Conservation (phyloP, 192 early-diverging fungal genomes). For the Backusella australiensis region DNA sequence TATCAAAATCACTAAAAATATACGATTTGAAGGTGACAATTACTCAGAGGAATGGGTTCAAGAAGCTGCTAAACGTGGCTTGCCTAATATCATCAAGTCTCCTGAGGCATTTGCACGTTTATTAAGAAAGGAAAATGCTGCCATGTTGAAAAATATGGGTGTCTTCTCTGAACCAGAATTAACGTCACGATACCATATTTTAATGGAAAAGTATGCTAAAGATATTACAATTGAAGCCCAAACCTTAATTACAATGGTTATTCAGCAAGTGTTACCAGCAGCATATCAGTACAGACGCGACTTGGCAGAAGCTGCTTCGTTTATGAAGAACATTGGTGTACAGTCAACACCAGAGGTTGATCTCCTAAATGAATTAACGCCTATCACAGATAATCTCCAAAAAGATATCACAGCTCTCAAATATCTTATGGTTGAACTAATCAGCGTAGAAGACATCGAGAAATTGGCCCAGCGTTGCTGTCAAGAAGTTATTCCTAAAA, state of each 20-base stretch:
- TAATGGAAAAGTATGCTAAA: conserved; percentile 97
- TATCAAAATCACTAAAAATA: conserved; percentile 73
- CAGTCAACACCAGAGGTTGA: conserved; percentile 65
- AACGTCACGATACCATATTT: conserved; percentile 90
- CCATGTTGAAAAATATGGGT: conserved; percentile 76
- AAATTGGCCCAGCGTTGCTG: conserved; percentile 64
- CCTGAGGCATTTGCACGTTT: conserved; percentile 89
- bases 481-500: conserved; percentile 62
- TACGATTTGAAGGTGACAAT: conserved; percentile 97
- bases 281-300: conserved; percentile 89
- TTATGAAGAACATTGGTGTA: conserved; percentile 60
- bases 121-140: conserved; percentile 63
- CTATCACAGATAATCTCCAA: conserved; percentile 56
- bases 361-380: conserved; percentile 64
- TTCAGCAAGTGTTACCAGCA: conserved; percentile 85
- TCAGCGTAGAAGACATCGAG: conserved; percentile 54
- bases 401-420: conserved; percentile 52
- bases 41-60: conserved; percentile 92
- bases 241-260: conserved; percentile 80
- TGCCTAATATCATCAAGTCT: conserved; percentile 92
- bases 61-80: conserved; percentile 91
- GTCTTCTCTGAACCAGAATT: conserved; percentile 89
- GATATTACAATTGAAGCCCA: conserved; percentile 91
- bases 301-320: conserved; percentile 74
- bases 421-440: conserved; percentile 54